Conservation (phyloP, 106 monocot genomes). For the Allium fistulosum region DNA sequence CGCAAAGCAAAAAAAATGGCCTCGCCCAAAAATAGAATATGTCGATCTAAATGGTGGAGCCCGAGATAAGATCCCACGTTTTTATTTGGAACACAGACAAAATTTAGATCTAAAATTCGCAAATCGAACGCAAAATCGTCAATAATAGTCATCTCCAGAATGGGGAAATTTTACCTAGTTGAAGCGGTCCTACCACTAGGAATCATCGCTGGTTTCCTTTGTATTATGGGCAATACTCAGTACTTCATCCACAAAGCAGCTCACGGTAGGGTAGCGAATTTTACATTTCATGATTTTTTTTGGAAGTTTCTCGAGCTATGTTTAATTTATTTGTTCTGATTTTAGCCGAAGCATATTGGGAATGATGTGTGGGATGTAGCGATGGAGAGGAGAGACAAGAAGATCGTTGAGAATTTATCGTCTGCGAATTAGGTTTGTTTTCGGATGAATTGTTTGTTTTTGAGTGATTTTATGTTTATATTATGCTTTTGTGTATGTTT, state of each 20-base stretch:
- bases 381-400: conserved; percentile 96
- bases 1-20: too few relatives aligned
- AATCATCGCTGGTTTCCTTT: conserved; percentile 92
- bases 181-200: conserved; percentile 88
- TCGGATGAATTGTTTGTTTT: neutral
- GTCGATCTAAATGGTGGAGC: too few relatives aligned
- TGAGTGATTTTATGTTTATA: neutral
- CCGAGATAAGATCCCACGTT: too few relatives aligned
- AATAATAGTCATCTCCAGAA: neutral
- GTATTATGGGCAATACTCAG: conserved; percentile 88
- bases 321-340: conserved; percentile 1
- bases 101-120: too few relatives aligned
- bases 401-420: conserved; percentile 38
- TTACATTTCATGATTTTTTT: conserved; percentile 1
- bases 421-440: conserved; percentile 41
- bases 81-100: too few relatives aligned
- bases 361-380: conserved; percentile 90
- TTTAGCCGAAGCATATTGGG: conserved; percentile 94
- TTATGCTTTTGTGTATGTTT: neutral
- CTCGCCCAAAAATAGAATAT: too few relatives aligned
- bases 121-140: too few relatives aligned
- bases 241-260: conserved; percentile 90
- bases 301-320: neutral
- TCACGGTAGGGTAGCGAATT: conserved; percentile 58
- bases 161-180: conserved; percentile 18